A percentile compares a stretch with the other conserved stretches of the same genome.
Evolutionary conservation across 306 rosid genomes (phyloP).

Genomic region (Cicer cuneatum): DNA sequence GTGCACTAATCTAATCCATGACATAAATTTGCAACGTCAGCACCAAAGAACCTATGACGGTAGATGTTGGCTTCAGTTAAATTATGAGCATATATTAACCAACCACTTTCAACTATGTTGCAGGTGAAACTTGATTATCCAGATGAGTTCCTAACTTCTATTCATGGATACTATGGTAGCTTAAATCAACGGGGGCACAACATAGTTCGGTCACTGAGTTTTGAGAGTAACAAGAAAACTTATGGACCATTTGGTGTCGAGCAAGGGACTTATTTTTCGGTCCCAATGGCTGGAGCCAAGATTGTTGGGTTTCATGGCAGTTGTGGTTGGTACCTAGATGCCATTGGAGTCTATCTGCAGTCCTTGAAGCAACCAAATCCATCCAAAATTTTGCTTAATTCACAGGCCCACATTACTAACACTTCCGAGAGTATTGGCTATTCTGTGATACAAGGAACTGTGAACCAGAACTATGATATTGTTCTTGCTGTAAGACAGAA

Average conservation of each 20-base stretch:
- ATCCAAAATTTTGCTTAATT: conserved; percentile 44
- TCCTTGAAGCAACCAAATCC: conserved; percentile 55
- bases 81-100: conserved; percentile 22
- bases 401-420: conserved; percentile 46
- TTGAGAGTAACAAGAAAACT: conserved; percentile 63
- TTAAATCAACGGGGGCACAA: conserved; percentile 51
- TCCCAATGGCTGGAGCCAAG: conserved; percentile 61
- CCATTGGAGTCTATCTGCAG: conserved; percentile 79
- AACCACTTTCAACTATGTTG: conserved; percentile 33
- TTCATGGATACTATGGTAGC: conserved; percentile 70
- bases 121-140: conserved; percentile 77
- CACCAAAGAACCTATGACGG: conserved; percentile 16
- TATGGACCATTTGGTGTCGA: conserved; percentile 77
- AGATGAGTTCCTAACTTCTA: conserved; percentile 65
- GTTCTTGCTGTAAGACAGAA: conserved; percentile 83
- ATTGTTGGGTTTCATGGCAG: conserved; percentile 90
- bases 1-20: conserved; percentile 30
- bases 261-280: conserved; percentile 68
- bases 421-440: conserved; percentile 59
- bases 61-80: conserved; percentile 28
- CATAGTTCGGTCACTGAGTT: conserved; percentile 62
- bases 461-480: conserved; percentile 75
- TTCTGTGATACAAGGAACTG: conserved; percentile 76
- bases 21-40: conserved; percentile 9
- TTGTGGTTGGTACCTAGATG: conserved; percentile 76